Percentiles rank a stretch among this genome's conserved stretches.
phyloP scores from a whole-genome alignment of 768 basidiomycete species.

The Suillus spraguei region DNA sequence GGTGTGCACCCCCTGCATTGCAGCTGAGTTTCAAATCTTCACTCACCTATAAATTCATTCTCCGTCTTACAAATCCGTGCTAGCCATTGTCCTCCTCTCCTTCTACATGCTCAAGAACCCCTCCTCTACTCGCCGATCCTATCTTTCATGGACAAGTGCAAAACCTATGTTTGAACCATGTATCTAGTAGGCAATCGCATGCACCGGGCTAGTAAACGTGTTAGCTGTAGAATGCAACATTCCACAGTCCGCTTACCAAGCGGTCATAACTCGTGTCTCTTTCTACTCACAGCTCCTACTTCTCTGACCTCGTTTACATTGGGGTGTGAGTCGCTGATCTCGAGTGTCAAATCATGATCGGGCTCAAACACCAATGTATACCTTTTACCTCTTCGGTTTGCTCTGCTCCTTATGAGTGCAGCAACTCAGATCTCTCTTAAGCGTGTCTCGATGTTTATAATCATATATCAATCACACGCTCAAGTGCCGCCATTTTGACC shows the following conservation, averaged over 20 bases:
- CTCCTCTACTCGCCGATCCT: neutral
- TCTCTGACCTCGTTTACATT: neutral
- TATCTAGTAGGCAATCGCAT: too few relatives aligned
- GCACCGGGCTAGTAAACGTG: too few relatives aligned
- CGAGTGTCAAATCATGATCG: neutral
- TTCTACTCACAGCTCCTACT: neutral
- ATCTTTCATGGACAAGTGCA: neutral
- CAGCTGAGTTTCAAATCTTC: neutral
- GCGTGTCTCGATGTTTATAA: too few relatives aligned
- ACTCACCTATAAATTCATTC: neutral
- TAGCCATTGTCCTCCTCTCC: neutral
- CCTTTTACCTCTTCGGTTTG: neutral
- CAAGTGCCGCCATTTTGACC: neutral
- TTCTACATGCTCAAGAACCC: neutral
- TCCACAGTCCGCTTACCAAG: neutral
- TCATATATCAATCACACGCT: neutral
- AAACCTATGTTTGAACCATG: neutral
- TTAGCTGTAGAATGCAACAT: too few relatives aligned
- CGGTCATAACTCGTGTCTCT: neutral
- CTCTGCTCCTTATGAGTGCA: neutral
- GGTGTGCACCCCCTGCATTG: neutral
- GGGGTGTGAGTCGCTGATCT: neutral
- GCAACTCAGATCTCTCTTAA: neutral
- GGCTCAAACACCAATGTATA: neutral
- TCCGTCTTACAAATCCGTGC: too few relatives aligned